Evolutionary conservation across 225 moss, liverwort and hornwort genomes (phyloP).

Genomic region (Takakia lepidozioides): DNA sequence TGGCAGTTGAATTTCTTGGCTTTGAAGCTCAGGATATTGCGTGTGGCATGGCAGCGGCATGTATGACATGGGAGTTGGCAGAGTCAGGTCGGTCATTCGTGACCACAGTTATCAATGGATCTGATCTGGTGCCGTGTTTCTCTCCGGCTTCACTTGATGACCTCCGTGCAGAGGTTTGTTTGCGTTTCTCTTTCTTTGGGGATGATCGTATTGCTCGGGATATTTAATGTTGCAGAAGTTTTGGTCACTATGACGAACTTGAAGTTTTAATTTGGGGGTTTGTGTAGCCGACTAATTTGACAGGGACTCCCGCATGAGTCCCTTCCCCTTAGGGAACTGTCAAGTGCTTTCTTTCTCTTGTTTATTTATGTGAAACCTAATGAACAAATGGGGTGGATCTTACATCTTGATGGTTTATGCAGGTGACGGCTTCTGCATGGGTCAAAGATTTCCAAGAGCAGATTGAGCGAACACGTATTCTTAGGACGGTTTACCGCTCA

Average conservation of each 20-base stretch:
- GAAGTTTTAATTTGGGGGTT: no score
- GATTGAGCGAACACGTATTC: slow-evolving; percentile 85
- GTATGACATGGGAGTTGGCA: slow-evolving; percentile 95
- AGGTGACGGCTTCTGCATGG: slow-evolving; percentile 76
- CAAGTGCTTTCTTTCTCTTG: no score
- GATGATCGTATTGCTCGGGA: neutral
- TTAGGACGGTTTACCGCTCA: slow-evolving; percentile 86
- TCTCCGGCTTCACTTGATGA: slow-evolving; percentile 78
- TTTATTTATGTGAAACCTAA: no score
- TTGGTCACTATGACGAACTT: no score
- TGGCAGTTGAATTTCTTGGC: no score
- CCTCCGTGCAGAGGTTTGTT: slow-evolving; percentile 71
- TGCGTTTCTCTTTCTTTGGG: slow-evolving; percentile 1
- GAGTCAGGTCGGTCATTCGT: slow-evolving; percentile 69
- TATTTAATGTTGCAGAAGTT: no score
- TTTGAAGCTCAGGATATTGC: no score
- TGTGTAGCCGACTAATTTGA: no score
- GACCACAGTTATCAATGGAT: slow-evolving; percentile 76
- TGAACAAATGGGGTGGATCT: neutral
- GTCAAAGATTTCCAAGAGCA: slow-evolving; percentile 90
- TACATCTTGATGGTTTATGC: no score
- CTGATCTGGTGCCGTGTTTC: slow-evolving; percentile 84
- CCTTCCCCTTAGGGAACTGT: no score
- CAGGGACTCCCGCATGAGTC: no score
- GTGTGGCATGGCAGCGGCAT: slow-evolving; percentile 46